Evolutionary conservation across 202 grass and related monocot species (phyloP), one percentile per base, ranked within the genome.

Genomic region (Musa balbisiana): DNA sequence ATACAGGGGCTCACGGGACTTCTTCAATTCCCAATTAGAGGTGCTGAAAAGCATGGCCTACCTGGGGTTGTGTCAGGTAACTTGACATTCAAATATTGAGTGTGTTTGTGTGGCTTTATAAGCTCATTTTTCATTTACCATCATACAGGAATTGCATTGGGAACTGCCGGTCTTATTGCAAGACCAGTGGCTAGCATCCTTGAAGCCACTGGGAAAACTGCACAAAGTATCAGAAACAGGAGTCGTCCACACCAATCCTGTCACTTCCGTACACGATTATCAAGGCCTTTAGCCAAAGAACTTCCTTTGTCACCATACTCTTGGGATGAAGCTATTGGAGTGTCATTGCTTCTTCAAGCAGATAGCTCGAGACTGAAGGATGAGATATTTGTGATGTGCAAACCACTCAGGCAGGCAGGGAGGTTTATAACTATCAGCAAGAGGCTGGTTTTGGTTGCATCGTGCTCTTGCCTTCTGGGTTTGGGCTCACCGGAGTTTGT

Each of bases 21-120:
- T 23, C 94, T 98, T 62, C 94, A 98, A 74, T 98, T 91, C 77
- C 90, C 94, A 54, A 93, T 98, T 50, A 91, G 86, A 81, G 90
- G 93, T 84, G 90, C 89, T 84, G 93, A 97, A 74, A 97, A 86
- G 78, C 93, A 97, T 86, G 93, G 93, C 52, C 88, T 97, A 78
- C 90, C 93, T 8, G 93, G 90, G 69, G 88, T 97, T 78, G 81
- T 97, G 54, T 97, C 90, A 87, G 93, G 93, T 97, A 81, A 23
- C 64, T 52, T 74, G 23, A 71, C 10, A 26, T 73, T 75, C 9
- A 55, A 23, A 65, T 54, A 67, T n/a, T 68, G 3, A 72, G 1
- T 21, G 2, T 20, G 1, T 70, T 16, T 72, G 3, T 52, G 11
- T 2, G 10, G 11, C 8, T 29, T 4, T 13, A 25, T 21, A 15